Base-by-base conservation (phyloP, 768 basidiomycete species). In the Psilocybe subaeruginosa region DNA sequence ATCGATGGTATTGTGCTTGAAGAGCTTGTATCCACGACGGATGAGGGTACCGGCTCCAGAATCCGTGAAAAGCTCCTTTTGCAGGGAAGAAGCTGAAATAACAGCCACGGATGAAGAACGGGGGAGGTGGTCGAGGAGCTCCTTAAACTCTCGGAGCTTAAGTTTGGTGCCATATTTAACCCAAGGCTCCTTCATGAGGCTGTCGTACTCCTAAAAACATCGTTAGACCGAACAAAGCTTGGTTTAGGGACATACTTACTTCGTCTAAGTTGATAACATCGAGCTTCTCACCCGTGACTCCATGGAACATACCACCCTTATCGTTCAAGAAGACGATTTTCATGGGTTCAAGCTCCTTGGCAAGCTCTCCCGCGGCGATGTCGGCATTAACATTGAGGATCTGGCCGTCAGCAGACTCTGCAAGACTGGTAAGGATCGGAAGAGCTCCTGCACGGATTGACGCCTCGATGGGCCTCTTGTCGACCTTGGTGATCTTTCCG, bases 261-360 rank as follows among this genome's bases (percentile, higher is more conserved):
- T 99, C 97, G 70, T 99, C 97, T 49, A 99, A 78, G 78, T 99
- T 99, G 78, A 99, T 98, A 41, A 95, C 89, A 68, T 93, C 92
- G 55, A 99, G 75, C 78, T 97, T 98, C 81, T 99, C 91, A 57
- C 95, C 95, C 3, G 96, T 95, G 46, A 98, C 90, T 54, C 97
- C 97, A 70, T 99, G 97, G 87, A 90, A 98, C 67, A 99, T 81
- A 31, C 97, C 97, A 61, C 97, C 97, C 78, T 99, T 98, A 70
- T 99, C 97, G 73, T 98, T 97, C 70, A 99, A 74, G 78, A 95
- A 99, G 33, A 99, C 97, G 53, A 99, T 99, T 80, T 99, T 99
- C 80, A 97, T 87, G 19, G 97, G 97, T 76, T 99, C 97, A 27
- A 99, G 82, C 73, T 99, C 97, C 78, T 98, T 97, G 6, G 97